Evolutionary conservation across 768 basidiomycete genomes (phyloP).

Genomic region (Hydnomerulius pinastri): DNA sequence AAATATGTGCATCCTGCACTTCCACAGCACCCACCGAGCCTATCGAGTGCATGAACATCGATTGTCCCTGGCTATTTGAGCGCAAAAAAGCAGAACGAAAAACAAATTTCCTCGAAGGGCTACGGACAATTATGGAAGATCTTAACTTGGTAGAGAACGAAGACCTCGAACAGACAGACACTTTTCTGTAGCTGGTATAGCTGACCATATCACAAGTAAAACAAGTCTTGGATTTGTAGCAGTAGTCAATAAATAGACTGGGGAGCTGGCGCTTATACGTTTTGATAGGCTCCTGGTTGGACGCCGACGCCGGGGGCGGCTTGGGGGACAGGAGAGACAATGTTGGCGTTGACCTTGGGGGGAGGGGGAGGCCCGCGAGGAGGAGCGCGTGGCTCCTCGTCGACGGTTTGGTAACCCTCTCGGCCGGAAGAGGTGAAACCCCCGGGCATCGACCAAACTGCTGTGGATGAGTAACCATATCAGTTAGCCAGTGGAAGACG

Average conservation of each 20-base stretch:
- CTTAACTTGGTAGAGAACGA: conserved; percentile 12
- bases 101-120: conserved; percentile 28
- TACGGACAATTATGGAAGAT: conserved; percentile 33
- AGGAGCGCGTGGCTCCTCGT: conserved; percentile 39
- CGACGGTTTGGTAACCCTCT: conserved; percentile 65
- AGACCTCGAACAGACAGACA: background rate
- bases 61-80: conserved; percentile 84
- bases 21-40: conserved; percentile 55
- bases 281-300: conserved; percentile 30
- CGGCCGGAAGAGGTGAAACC: conserved; percentile 56
- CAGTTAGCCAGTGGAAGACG: background rate
- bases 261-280: too few species aligned
- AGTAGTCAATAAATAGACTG: background rate
- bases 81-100: conserved; percentile 59
- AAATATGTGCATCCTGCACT: conserved; percentile 74
- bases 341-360: conserved; percentile 8
- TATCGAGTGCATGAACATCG: conserved; percentile 77
- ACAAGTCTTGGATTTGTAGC: background rate
- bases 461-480: background rate
- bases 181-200: conserved; percentile 6
- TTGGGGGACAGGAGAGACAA: conserved; percentile 13
- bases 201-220: background rate
- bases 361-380: conserved; percentile 18
- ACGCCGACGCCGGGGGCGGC: conserved; percentile 11
- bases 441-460: conserved; percentile 82